Base-by-base conservation (phyloP, 1,284 basidiomycete genomes). In the Jaminaea rosea region DNA sequence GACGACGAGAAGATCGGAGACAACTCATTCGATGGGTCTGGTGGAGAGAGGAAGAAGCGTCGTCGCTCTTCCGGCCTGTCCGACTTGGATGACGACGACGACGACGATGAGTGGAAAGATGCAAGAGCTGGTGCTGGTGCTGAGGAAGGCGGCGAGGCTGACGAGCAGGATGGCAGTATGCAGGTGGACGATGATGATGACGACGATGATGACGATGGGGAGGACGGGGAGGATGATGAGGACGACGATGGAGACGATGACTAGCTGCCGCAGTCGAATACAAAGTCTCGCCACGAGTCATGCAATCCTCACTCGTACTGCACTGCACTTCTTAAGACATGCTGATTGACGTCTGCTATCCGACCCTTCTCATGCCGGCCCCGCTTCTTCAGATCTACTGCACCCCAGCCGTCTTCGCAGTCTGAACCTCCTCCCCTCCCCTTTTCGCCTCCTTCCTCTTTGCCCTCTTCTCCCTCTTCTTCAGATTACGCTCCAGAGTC, bases 401-500 rank as follows among this genome's bases (percentile, higher is more conserved):
- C 34, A 6, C 34, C 9, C 21, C 4, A 3, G 34, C 34, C 34
- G 34, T 21, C 4, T 15, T 21, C 34, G 34, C 34, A 3, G 34
- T 10, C 34, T 15, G n/a, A 15, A 21, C 34, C 34, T 36, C 34
- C 34, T 21, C 21, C 34, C n/a, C n/a, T 21, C 4, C 34, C 34
- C 34, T 36, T 21, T 36, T 36, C 34, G n/a, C 21, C 34, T 36
- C 34, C 34, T 15, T 36, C 34, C n/a, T 21, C 34, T 21, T 36
- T 21, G n/a, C 21, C 34, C 49, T 51, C 24, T 27, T 47, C 15
- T 46, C 49, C 26, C 44, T 41, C 32, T 46, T 50, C 26, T 26
- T 39, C 28, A n/a, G n/a, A 42, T 50, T 50, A 17, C 32, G 19
- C 32, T 26, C 32, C 10, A 50, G 11, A 11, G 27, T 41, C 19